Evolutionary conservation across 73 alveolate genomes (phyloP), one percentile per base, ranked within the genome.

Genomic region (Paramecium primaurelia): DNA sequence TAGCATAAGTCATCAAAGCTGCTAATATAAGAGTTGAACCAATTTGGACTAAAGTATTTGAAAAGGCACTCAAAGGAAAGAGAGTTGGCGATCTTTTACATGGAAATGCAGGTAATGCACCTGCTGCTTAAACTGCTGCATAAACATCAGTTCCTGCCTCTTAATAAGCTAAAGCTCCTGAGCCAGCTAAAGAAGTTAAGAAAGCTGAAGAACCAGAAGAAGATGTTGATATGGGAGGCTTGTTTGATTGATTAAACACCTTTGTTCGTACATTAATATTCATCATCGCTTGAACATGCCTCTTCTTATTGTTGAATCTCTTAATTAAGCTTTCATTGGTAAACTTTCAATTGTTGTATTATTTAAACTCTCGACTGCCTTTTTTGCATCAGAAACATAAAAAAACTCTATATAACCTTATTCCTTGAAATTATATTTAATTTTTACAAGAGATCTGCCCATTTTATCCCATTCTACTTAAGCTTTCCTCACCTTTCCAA

Each of bases 21-120:
- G 95, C 98, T 69, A 97, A 98, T 34, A 88, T 95, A 90, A 94
- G 93, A 92, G 99, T 97, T 42, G 99, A 97, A 92, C 96, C 97
- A 71, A 95, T 94, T 96, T 97, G 98, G 97, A 97, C 99, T 26
- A 95, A 95, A 86, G 87, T 96, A 87, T 97, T 97, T 95, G 98
- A 97, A 86, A 97, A 96, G 95, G 97, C 97, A 40, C 96, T 97
- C 34, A 86, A 96, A 95, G 96, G 95, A 68, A 95, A 92, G 77
- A 92, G 93, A 92, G 93, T 97, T 18, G 93, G 92, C 25, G 96
- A 96, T 44, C 92, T 97, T 75, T 77, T 97, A 28, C 69, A 94
- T 69, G 97, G 97, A 69, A 71, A 96, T 42, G 96, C 97, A 11
- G 98, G 97, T 54, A 95, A 92, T 71, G 97, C 93, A 51, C 97